Evolutionary conservation across 345 rosid species (phyloP), one percentile per base, ranked within the genome.

Genomic region (Hibiscus trionum): DNA sequence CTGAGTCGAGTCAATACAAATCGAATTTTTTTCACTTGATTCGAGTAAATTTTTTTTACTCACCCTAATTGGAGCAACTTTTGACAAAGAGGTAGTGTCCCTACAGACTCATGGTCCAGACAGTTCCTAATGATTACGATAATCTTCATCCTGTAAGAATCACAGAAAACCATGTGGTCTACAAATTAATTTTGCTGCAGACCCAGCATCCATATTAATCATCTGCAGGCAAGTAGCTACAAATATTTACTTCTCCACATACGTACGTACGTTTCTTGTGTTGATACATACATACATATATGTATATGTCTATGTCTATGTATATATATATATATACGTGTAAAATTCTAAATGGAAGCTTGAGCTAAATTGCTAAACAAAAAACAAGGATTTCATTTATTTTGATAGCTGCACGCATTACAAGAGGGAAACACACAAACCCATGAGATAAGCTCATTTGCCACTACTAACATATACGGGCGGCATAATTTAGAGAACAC

Each of bases 361-460:
- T 56, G 0, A 9, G 60, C 27, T 56, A 56, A 9, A 19, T 19
- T 56, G 60, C 27, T 15, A 42, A 21, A 65, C 3, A 11, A 19
- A 21, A 39, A 64, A 19, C 62, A 19, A 46, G 1, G 37, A 66
- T 66, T 66, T 66, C 35, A 66, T 66, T 66, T 46, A 66, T 66
- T 65, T 24, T 46, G 5, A 46, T 46, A 24, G n/a, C n/a, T 66
- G 70, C 70, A 44, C 11, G 47, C 47, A 11, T 44, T 44, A 66
- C 56, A 66, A 66, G 7, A 44, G 6, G 17, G 55, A 46, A 66
- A 66, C 35, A 49, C 26, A 12, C 52, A 15, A 39, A 11, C 69
- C 29, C 1, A 0, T 19, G 16, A 39, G 31, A 3, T 35, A 15
- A 65, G 1, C 68, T 17, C n/a, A 8, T 56, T 56, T 56, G 60